Conservation (phyloP, 2,329 filamentous ascomycete species). For the Gnomoniopsis smithogilvyi region DNA sequence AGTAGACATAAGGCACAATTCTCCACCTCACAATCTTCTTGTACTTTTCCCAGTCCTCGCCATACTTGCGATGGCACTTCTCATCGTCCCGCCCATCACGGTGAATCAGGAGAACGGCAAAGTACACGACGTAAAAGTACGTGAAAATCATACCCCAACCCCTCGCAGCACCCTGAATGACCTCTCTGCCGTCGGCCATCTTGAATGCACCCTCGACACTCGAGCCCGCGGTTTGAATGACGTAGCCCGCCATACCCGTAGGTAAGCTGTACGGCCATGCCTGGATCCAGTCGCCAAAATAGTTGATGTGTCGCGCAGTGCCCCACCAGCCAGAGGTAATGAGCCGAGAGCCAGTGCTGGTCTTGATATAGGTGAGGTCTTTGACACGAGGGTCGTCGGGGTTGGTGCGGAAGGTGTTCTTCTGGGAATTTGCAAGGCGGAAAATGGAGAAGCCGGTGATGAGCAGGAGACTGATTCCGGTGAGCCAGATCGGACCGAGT, state of each 20-base stretch:
- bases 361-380: constrained; percentile 84
- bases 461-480: constrained; percentile 65
- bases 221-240: constrained; percentile 58
- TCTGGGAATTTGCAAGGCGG: constrained; percentile 89
- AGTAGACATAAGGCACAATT: constrained; percentile 87
- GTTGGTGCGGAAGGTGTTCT: constrained; percentile 89
- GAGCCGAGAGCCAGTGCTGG: constrained; percentile 74
- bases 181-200: constrained; percentile 58
- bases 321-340: constrained; percentile 94
- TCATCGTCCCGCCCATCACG: constrained; percentile 84
- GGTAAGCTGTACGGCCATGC: constrained; percentile 87
- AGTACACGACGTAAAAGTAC: constrained; percentile 94
- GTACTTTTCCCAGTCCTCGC: constrained; percentile 87
- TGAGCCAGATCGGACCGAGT: constrained; percentile 67
- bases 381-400: constrained; percentile 75
- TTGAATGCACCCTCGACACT: constrained; percentile 51
- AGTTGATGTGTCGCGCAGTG: constrained; percentile 88
- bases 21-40: constrained; percentile 76
- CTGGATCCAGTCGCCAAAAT: constrained; percentile 93
- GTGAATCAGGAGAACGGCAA: constrained; percentile 81
- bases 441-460: constrained; percentile 82
- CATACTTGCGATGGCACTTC: constrained; percentile 89
- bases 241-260: constrained; percentile 79
- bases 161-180: constrained; percentile 68
- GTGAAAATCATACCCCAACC: constrained; percentile 87